These are phyloP conservation scores for Musa beccarii DNA, from an alignment of 176 grass and related monocot species.

Conservation along the genomic window DNA sequence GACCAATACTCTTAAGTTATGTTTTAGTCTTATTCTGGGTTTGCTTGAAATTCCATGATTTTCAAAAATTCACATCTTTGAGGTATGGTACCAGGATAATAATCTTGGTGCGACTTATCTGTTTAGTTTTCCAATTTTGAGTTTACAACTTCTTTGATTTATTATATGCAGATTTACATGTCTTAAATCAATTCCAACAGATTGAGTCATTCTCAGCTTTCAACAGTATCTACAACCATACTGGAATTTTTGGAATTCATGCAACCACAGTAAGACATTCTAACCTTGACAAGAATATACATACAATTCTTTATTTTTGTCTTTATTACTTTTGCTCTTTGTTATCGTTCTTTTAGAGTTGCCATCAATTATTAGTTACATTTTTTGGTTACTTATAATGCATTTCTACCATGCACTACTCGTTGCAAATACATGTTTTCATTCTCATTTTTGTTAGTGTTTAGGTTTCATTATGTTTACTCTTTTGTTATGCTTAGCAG, in stretches of 20 bases:
- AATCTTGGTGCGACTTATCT: too few relatives aligned
- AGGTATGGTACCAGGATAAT: too few relatives aligned
- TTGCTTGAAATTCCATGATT: neutral
- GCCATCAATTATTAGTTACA: neutral
- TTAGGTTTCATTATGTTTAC: too few relatives aligned
- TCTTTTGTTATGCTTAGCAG: too few relatives aligned
- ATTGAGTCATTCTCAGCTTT: conserved; percentile 81
- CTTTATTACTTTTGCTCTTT: neutral
- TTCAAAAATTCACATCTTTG: neutral
- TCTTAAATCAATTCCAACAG: conserved; percentile 75
- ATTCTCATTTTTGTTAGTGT: too few relatives aligned
- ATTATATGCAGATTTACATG: conserved; percentile 46
- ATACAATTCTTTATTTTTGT: conserved; percentile 5
- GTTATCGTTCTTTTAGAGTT: neutral
- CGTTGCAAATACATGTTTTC: too few relatives aligned
- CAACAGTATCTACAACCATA: conserved; percentile 71
- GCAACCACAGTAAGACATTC: conserved; percentile 63
- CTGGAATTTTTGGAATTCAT: conserved; percentile 92
- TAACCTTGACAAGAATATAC: neutral
- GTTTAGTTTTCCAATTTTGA: neutral
- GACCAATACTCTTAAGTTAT: neutral
- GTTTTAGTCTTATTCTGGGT: neutral
- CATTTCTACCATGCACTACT: conserved; percentile 8
- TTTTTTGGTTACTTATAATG: conserved; percentile 25
- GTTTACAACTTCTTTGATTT: neutral